Conservation (phyloP, 2,329 filamentous ascomycete species). For the Sporothrix sp. region DNA sequence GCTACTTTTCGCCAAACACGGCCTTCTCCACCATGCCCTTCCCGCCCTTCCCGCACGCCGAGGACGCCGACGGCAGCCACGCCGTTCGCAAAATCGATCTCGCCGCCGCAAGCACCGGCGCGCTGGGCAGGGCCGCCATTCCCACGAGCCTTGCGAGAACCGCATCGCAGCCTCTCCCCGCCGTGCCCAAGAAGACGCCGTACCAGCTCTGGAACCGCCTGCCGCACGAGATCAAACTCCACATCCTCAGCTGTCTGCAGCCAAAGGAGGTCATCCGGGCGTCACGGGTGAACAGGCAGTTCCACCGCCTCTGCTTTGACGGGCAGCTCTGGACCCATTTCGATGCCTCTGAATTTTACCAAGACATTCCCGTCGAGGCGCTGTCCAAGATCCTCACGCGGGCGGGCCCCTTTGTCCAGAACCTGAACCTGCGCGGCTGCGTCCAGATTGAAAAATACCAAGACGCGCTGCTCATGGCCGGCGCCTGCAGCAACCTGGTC, state of each 20-base stretch:
- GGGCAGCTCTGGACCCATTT: conserved; percentile 86
- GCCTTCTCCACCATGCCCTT: conserved; percentile 25
- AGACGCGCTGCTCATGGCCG: conserved; percentile 65
- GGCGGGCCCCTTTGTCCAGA: conserved; percentile 81
- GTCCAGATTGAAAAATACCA: conserved; percentile 80
- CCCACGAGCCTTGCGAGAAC: conserved; percentile 36
- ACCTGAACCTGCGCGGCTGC: conserved; percentile 85
- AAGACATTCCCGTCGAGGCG: conserved; percentile 72
- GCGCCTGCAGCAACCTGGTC: conserved; percentile 76
- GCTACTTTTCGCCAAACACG: conserved; percentile 25
- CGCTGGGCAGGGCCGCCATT: neutral
- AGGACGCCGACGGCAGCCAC: conserved; percentile 14
- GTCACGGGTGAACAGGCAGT: conserved; percentile 67
- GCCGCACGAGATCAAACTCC: conserved; percentile 71
- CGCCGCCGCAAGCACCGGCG: conserved; percentile 26
- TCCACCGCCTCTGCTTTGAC: conserved; percentile 80
- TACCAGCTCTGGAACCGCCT: conserved; percentile 70
- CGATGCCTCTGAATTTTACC: conserved; percentile 79
- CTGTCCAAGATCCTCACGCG: conserved; percentile 75
- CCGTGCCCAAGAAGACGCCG: conserved; percentile 31
- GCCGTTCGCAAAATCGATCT: conserved; percentile 41
- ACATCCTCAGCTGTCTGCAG: conserved; percentile 64
- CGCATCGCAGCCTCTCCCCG: neutral
- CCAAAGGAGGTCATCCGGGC: conserved; percentile 73
- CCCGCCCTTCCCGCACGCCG: neutral